These are phyloP conservation scores for Apiosordaria backusii DNA, from an alignment of 495 filamentous ascomycete genomes.

Conservation along the genomic window DNA sequence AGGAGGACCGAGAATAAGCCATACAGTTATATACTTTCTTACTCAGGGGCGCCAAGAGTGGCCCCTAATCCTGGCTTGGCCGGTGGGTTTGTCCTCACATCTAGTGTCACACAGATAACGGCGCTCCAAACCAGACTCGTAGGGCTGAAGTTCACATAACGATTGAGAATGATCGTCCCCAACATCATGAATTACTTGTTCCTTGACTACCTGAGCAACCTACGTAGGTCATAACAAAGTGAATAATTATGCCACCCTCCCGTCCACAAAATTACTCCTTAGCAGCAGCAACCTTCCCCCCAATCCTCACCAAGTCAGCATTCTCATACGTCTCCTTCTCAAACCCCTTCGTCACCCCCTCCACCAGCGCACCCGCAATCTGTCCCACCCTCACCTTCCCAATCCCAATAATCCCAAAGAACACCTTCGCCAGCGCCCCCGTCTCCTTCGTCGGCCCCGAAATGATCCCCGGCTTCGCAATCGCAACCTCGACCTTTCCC, in stretches of 20 bases:
- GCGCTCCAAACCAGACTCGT: too few relatives aligned
- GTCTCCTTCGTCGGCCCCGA: constrained; percentile 17
- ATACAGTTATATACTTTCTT: too few relatives aligned
- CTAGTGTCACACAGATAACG: too few relatives aligned
- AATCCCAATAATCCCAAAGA: constrained; percentile 21
- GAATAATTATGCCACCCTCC: not conserved
- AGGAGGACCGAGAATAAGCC: too few relatives aligned
- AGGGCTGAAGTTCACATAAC: too few relatives aligned
- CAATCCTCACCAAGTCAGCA: constrained; percentile 42
- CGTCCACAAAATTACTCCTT: not conserved
- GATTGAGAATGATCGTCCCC: too few relatives aligned
- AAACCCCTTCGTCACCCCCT: constrained; percentile 44
- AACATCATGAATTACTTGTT: too few relatives aligned
- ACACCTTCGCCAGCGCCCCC: not conserved
- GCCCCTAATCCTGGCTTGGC: too few relatives aligned
- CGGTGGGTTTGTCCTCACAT: too few relatives aligned
- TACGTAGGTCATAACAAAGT: too few relatives aligned
- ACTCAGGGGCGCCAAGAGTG: too few relatives aligned
- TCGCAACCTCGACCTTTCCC: constrained; percentile 33
- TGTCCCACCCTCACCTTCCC: constrained; percentile 37
- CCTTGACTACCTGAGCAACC: too few relatives aligned
- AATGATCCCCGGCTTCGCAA: constrained; percentile 45
- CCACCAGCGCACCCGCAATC: constrained; percentile 44
- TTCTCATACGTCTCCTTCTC: constrained; percentile 47
- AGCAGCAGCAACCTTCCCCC: not conserved